phyloP scores from a whole-genome alignment of 208 protist species.

The Leishmania martiniquensis region DNA sequence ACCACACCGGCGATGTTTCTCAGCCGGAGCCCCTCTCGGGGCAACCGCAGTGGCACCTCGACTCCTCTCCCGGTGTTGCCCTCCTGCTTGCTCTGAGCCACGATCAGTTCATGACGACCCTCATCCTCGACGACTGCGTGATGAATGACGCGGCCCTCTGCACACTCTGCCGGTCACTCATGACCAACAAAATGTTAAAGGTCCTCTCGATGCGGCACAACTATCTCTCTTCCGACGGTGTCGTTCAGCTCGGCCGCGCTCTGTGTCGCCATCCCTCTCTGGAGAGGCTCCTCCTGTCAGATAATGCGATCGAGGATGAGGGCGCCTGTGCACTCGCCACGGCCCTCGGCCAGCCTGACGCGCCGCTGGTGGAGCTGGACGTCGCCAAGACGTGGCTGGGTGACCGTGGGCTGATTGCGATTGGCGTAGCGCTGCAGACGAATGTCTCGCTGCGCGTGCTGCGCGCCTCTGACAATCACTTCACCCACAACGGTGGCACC shows the following conservation, averaged over 20 bases:
- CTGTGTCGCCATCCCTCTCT: constrained; percentile 65
- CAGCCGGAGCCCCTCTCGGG: neutral
- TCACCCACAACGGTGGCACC: constrained; percentile 70
- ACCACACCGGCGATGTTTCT: neutral
- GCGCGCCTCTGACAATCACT: constrained; percentile 79
- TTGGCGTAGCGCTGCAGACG: constrained; percentile 80
- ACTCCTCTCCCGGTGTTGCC: constrained; percentile 2
- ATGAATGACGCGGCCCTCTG: constrained; percentile 58
- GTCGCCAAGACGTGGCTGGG: constrained; percentile 69
- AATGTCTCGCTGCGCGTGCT: constrained; percentile 73
- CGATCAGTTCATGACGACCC: constrained; percentile 54
- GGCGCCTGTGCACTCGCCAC: constrained; percentile 77
- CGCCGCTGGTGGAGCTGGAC: constrained; percentile 66
- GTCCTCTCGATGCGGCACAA: constrained; percentile 70
- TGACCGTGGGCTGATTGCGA: constrained; percentile 80
- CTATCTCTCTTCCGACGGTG: constrained; percentile 50
- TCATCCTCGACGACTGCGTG: constrained; percentile 63
- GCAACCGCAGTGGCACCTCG: neutral
- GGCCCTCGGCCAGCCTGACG: constrained; percentile 39
- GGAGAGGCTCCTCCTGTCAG: constrained; percentile 57
- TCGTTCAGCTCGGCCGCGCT: constrained; percentile 60
- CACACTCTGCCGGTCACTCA: constrained; percentile 68
- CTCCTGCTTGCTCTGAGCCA: constrained; percentile 44
- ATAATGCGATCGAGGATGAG: constrained; percentile 79
- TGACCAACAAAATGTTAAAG: constrained; percentile 55